Percentiles rank a stretch among this genome's conserved stretches.
phyloP scores from a whole-genome alignment of 257 asterid genomes.

The Solanum pinnatisectum region DNA sequence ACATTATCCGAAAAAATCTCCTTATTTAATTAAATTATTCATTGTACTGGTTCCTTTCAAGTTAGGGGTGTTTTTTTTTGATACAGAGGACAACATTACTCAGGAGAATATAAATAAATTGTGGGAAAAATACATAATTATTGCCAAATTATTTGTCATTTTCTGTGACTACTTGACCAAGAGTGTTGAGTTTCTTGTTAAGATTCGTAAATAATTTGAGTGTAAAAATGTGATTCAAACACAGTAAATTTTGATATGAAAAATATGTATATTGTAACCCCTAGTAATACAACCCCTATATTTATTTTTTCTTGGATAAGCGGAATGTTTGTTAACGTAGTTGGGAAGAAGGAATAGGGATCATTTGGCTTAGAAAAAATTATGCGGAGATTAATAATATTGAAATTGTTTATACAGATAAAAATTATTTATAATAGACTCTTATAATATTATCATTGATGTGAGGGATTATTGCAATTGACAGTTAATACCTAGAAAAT shows the following conservation, averaged over 20 bases:
- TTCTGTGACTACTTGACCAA: not conserved
- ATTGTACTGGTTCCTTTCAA: too few species aligned
- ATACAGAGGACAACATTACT: too few species aligned
- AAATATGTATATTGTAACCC: too few species aligned
- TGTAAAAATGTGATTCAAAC: not conserved
- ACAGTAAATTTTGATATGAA: not conserved
- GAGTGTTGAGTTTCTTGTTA: not conserved
- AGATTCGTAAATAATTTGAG: not conserved
- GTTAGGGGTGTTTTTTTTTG: too few species aligned
- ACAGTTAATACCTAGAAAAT: not conserved
- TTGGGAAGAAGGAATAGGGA: not conserved
- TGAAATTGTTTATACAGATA: not conserved
- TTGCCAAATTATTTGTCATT: not conserved
- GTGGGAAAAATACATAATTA: not conserved
- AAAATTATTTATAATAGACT: too few species aligned
- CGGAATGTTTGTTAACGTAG: not conserved
- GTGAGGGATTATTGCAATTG: not conserved
- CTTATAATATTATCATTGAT: not conserved
- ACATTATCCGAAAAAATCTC: not conserved
- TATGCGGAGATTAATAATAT: too few species aligned
- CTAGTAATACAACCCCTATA: too few species aligned
- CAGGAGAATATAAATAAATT: not conserved
- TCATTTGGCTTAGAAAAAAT: not conserved
- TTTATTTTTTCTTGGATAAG: too few species aligned
- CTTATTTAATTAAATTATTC: too few species aligned